Evolutionary conservation across 192 early-diverging fungal species (phyloP).

Genomic region (Coemansia sp.): DNA sequence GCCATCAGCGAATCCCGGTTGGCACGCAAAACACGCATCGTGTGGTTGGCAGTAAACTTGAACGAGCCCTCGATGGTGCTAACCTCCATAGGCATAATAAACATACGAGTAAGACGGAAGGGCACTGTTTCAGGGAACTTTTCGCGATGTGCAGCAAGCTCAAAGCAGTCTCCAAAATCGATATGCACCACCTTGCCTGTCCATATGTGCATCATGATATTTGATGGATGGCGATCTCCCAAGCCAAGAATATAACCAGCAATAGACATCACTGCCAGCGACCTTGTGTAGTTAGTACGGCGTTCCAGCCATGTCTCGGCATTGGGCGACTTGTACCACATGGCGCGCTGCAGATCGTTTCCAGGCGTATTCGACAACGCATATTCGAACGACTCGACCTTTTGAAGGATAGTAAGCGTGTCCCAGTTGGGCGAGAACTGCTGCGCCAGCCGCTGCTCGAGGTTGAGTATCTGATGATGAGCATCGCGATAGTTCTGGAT

Average conservation of each 20-base stretch:
- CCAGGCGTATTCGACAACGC: conserved; percentile 94
- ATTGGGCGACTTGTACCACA: conserved; percentile 96
- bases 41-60: conserved; percentile 91
- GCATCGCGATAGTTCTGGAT: conserved; percentile 87
- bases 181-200: conserved; percentile 98
- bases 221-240: conserved; percentile 97
- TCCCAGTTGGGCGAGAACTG: conserved; percentile 94
- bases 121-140: conserved; percentile 97
- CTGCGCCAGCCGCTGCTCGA: conserved; percentile 88
- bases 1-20: conserved; percentile 99
- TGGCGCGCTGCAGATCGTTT: conserved; percentile 90
- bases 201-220: conserved; percentile 92
- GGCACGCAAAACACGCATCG: conserved; percentile 92
- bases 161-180: conserved; percentile 98
- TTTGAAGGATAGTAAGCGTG: conserved; percentile 87
- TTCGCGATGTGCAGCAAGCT: conserved; percentile 95
- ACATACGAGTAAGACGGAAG: conserved; percentile 98
- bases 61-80: conserved; percentile 95
- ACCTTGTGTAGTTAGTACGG: conserved; percentile 97
- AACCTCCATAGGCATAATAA: conserved; percentile 98
- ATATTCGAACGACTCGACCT: conserved; percentile 95
- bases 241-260: conserved; percentile 97
- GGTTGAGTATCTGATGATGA: conserved; percentile 80
- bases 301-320: conserved; percentile 96
- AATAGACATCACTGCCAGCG: conserved; percentile 98